Evolutionary conservation across 257 asterid species (phyloP), one percentile per base, ranked within the genome.

Genomic region (Solanum acaule): DNA sequence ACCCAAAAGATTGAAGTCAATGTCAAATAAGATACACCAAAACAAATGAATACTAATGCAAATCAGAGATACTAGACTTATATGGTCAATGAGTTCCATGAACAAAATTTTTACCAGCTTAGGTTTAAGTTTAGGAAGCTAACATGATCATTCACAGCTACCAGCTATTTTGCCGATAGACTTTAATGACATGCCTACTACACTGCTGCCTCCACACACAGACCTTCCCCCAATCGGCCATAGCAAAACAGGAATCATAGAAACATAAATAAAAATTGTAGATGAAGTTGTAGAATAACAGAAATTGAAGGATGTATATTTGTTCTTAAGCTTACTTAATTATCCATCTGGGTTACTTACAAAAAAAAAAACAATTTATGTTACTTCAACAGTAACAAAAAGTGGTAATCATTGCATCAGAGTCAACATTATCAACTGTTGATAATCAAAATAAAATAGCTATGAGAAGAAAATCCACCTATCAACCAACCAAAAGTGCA

Each of bases 1-100:
- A 90, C 90, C 83, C 38, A 61, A 70, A 22, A 67, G 87, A 88
- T 82, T 82, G 11, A 20, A 49, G n/a, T 81, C 40, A 31, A 11
- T 33, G 12, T 15, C 31, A 82, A n/a, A 40, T 31, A 31, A 49
- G 37, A 31, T 82, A 38, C 31, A 23, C 63, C 72, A 72, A 20
- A 59, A 44, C 49, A 20, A 72, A 46, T 46, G 20, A 12, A 38
- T 77, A 42, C 31, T 73, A 10, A 90, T 44, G 83, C 61, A 27
- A 87, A 89, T 59, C 49, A 61, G 68, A 56, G 84, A 72, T 83
- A 83, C 83, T 71, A 87, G 87, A 65, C n/a, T n/a, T 81, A 18
- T 18, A 76, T 25, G 35, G 25, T 86, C n/a, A 68, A 67, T 2
- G 42, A 82, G 86, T 49, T 29, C 70, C 70, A 82, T 18, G 22